Base-by-base conservation (phyloP, 768 basidiomycete species). In the Hypsizygus marmoreus region DNA sequence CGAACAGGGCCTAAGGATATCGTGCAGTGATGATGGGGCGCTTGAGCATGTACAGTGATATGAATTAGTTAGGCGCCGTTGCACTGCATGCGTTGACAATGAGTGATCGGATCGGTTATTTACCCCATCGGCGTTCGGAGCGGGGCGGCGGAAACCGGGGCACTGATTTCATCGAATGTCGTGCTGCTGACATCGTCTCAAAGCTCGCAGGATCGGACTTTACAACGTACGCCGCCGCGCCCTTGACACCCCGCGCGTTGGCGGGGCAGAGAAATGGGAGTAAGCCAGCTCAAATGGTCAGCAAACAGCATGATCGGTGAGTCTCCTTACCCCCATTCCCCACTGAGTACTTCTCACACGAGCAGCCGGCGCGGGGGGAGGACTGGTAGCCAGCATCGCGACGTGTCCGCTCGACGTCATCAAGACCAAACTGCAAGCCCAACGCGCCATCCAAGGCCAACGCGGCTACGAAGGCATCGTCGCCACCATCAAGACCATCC, bases 391-490 rank as follows among this genome's bases (percentile, higher is more conserved):
- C 40, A 90, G 88, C 67, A 75, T 98, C 51, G 90, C 91, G 45
- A 98, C 95, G 6, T 99, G 97, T 67, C 97, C 97, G 9, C 77
- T 99, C 38, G 97, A 99, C 67, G 95, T 99, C 45, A 77, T 99
- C 68, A 99, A 98, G 76, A 99, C 97, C 3, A 91, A 91, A 55
- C 69, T 99, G 39, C 97, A 99, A 70, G 97, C 97, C n/a, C 94
- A 97, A 66, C 79, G 84, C 37, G 75, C 77, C 13, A 67, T 84
- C 19, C 76, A 73, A 25, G 88, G 88, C 19, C 80, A 88, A 52
- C 69, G 73, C 49, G 84, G 80, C 13, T 95, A 95, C 66, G 70
- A 84, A 54, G 90, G 92, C 25, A 81, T 93, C 33, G 51, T 79
- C 46, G 87, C 63, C 40, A 75, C 69, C 13, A 62, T 74, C 32